Conservation (phyloP, 192 early-diverging fungal species). For the Fimicolochytrium jonesii region DNA sequence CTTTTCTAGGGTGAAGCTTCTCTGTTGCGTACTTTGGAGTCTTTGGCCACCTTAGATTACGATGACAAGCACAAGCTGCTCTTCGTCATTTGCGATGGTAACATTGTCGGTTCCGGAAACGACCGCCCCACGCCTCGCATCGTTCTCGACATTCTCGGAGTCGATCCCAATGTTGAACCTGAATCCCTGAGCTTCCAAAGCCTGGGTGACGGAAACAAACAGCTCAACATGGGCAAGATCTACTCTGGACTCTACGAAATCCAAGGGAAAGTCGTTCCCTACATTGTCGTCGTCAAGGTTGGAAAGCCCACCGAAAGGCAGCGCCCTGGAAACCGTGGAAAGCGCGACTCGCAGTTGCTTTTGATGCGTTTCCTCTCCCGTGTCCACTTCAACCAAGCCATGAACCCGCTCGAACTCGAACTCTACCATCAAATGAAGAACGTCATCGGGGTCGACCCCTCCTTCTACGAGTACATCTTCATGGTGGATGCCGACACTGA, state of each 20-base stretch:
- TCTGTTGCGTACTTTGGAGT: constrained; percentile 86
- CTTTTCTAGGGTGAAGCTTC: constrained; percentile 73
- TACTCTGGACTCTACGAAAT: constrained; percentile 96
- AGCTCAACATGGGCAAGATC: constrained; percentile 91
- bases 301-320: constrained; percentile 80
- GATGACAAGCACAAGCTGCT: constrained; percentile 97
- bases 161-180: constrained; percentile 75
- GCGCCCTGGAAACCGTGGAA: constrained; percentile 92
- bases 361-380: constrained; percentile 97
- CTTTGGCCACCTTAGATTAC: constrained; percentile 84
- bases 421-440: constrained; percentile 99
- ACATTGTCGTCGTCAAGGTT: constrained; percentile 93
- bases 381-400: constrained; percentile 89
- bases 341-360: constrained; percentile 98
- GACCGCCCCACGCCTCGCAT: constrained; percentile 95
- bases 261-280: constrained; percentile 91
- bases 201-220: constrained; percentile 73
- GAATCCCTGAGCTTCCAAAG: constrained; percentile 75
- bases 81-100: constrained; percentile 93
- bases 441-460: constrained; percentile 95
- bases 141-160: constrained; percentile 93
- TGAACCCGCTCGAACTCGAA: constrained; percentile 95
- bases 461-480: constrained; percentile 93
- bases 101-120: constrained; percentile 94
- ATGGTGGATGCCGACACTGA: constrained; percentile 99